These are phyloP conservation scores for Saprolegnia diclina DNA, from an alignment of 352 stramenopile species.

Conservation along the genomic window DNA sequence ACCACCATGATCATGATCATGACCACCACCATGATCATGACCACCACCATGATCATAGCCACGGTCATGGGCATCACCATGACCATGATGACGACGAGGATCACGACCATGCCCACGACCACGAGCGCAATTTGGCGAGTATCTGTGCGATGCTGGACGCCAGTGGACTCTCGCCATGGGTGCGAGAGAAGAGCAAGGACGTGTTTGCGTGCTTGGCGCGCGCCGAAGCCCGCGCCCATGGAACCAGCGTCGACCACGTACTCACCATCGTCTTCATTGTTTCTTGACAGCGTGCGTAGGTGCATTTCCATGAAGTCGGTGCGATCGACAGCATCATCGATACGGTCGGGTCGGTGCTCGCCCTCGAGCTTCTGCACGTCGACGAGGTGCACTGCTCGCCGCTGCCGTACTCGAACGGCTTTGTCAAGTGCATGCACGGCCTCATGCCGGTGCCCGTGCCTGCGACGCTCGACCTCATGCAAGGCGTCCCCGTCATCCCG, in stretches of 20 bases:
- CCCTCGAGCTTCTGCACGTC: slow-evolving; percentile 88
- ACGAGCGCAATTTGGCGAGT: slow-evolving; percentile 88
- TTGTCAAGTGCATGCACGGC: slow-evolving; percentile 93
- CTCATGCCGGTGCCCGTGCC: slow-evolving; percentile 92
- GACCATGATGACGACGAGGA: slow-evolving; percentile 33
- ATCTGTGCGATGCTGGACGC: slow-evolving; percentile 84
- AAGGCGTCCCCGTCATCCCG: slow-evolving; percentile 89
- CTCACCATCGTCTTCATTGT: not conserved
- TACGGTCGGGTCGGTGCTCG: slow-evolving; percentile 92
- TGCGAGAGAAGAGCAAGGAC: slow-evolving; percentile 84
- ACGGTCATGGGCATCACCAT: slow-evolving; percentile 37
- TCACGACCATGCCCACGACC: slow-evolving; percentile 35
- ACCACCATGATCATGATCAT: slow-evolving; percentile 34
- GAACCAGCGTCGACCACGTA: slow-evolving; percentile 74
- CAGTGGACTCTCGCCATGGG: slow-evolving; percentile 78
- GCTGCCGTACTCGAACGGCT: slow-evolving; percentile 88
- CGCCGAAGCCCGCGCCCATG: slow-evolving; percentile 92
- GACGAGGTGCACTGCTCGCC: slow-evolving; percentile 79
- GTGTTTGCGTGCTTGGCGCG: slow-evolving; percentile 90
- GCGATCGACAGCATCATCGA: slow-evolving; percentile 97
- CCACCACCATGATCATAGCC: slow-evolving; percentile 34
- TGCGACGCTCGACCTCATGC: slow-evolving; percentile 92
- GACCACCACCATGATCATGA: slow-evolving; percentile 32
- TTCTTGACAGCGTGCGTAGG: slow-evolving; percentile 31
- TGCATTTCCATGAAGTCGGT: slow-evolving; percentile 98